Base-by-base conservation (phyloP, 23 red algal species). In the Chondrus crispus region DNA sequence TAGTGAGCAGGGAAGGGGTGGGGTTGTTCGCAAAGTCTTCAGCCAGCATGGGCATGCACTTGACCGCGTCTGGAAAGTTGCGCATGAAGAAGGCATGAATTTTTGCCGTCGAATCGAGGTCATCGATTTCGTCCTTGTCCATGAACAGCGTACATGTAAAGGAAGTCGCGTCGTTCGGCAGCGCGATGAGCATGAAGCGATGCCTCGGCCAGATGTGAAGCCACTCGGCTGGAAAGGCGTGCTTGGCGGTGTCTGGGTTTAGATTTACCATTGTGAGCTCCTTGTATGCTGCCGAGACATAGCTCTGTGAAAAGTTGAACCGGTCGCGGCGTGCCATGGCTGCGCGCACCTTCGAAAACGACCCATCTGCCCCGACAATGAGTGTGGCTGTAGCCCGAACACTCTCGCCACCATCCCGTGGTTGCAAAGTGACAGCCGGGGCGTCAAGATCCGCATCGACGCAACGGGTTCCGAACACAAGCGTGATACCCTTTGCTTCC, bases 71-170 rank as follows among this genome's bases (percentile, higher is more conserved):
- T 24, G 88, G 87, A 60, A 99, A 99, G 60, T 95, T 26, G 14
- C 26, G 42, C 5, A 49, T 62, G 87, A 99, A 99, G 62, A 99
- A 98, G 7, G n/a, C 37, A 10, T 50, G 54, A 9, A 98, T 79
- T 19, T 62, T 64, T 0, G 24, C 45, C 14, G 46, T 66, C 43
- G 92, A 43, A 13, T 84, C 40, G 43, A 90, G 60, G 51, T 81
- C 48, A 46, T 93, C 93, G 46, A 77, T 52, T 11, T 77, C 57
- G 1, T 38, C 51, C 71, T 76, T 74, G 44, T 96, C 91, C 94
- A 99, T 89, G 62, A 99, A 99, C 16, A 99, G 84, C 26, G 97
- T 99, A 50, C 53, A 73, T 45, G 97, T 99, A 76, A 99, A 99
- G 1, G 94, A 96, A 28, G 84, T 90, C 37, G 80, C 91, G 46